Evolutionary conservation across 2,329 filamentous ascomycete species (phyloP), one percentile per base, ranked within the genome.

Genomic region (Lachnellula hyalina): DNA sequence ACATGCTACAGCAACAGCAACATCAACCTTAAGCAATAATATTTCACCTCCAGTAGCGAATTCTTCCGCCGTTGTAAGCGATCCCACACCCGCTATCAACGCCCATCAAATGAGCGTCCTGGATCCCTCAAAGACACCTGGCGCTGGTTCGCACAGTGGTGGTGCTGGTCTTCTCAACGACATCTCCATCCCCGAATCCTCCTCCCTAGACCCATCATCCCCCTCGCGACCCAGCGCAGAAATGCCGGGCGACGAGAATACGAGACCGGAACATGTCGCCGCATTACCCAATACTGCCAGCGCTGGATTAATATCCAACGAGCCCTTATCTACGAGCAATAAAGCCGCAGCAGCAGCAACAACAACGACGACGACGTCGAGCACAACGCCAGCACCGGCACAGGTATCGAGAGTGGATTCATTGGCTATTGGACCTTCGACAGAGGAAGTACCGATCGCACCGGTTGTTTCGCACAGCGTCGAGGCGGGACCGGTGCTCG

Each of bases 401-500:
- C 25, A 28, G 25, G 61, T 61, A 19, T 51, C 59, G 52, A 42
- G 56, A 21, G 46, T 60, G 25, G 62, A 63, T 48, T 63, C 65
- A n/a, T 57, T 55, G 47, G 61, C 61, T 51, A 64, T 66, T 50
- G 63, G 60, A 19, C 63, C 61, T 32, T 56, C 61, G 7, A 51
- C 54, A 41, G 63, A 63, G 45, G 45, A 28, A 2, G 42, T 50
- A 21, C 55, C 54, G 17, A 42, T 56, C 45, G 38, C 54, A 40
- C 36, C 36, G 11, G 8, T 40, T 50, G 46, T 58, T 38, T 28
- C 61, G 12, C 41, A 55, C 14, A 57, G 50, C 6, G 48, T 15
- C 35, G 62, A 65, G 7, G 75, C 80, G 49, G 70, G 72, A 4
- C 72, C 74, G 3, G 70, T 73, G 6, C 84, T 89, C 68, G 81